Percentiles rank a stretch among this genome's conserved stretches.
Evolutionary conservation across 768 basidiomycete species (phyloP).

Genomic region (Butyriboletus loyo): DNA sequence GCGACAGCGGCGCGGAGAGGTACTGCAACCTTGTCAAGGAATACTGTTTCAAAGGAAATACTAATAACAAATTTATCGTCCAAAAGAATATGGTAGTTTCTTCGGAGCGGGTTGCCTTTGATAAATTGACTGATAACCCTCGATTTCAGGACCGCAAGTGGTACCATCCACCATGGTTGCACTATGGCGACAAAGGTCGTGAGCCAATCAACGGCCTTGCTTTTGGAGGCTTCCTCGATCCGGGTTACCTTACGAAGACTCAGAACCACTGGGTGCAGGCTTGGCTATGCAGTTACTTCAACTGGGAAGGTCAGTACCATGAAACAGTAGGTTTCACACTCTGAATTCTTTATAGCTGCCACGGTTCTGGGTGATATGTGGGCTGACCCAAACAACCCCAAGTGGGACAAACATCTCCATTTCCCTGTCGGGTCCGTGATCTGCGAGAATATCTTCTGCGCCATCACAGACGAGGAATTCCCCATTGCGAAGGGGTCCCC

Average conservation of each 20-base stretch:
- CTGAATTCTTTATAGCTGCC: neutral
- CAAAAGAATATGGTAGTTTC: neutral
- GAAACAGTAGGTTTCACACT: neutral
- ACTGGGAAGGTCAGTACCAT: neutral
- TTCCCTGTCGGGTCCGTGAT: conserved; percentile 1
- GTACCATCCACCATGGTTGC: conserved; percentile 1
- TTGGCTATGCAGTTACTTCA: conserved; percentile 4
- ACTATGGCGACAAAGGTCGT: neutral
- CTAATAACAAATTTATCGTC: neutral
- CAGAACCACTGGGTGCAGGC: neutral
- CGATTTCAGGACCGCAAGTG: neutral
- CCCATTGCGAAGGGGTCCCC: neutral
- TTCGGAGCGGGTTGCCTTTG: neutral
- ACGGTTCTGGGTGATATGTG: conserved; percentile 2
- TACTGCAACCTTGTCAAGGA: neutral
- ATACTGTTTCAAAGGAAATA: neutral
- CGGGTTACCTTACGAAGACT: neutral
- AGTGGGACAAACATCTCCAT: neutral
- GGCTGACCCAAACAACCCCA: neutral
- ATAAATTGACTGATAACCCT: neutral
- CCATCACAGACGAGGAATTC: neutral
- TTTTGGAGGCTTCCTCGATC: neutral
- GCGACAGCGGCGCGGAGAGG: neutral
- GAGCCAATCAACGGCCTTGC: conserved; percentile 1
- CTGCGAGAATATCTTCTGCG: conserved; percentile 3